Evolutionary conservation across 352 stramenopile genomes (phyloP), one percentile per base, ranked within the genome.

Genomic region (Globisporangium takayamanum): DNA sequence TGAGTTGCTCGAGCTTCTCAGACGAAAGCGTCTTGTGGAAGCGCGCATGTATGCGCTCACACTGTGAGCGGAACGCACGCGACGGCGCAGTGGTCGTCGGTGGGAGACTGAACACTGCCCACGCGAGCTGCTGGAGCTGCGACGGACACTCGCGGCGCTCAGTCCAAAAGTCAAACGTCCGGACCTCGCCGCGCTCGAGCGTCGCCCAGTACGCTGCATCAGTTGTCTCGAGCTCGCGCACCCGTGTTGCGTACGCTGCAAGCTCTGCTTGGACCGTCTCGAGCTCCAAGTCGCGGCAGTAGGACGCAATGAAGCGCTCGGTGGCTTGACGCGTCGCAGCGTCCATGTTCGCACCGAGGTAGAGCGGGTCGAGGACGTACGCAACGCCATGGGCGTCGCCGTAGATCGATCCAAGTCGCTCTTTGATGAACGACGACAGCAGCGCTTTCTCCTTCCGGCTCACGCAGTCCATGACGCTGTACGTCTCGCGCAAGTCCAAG

Each of bases 371-470:
- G 22, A 89, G 55, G 46, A 82, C 58, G 58, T 80, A 85, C 7
- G 77, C 77, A 36, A 89, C 69, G 20, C 80, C 80, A 36, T 88
- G 80, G 5, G 68, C 72, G 20, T 84, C 68, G 4, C 77, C 69
- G 36, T 89, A 89, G 57, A 88, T 82, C 18, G 70, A 72, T 46
- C 80, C 68, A n/a, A 89, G 74, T 1, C 80, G 73, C 45, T 89
- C 80, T 20, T 72, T 75, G 20, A 89, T 66, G 49, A 73, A 87
- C 28, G 80, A 85, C 39, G 70, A 68, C 50, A 89, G 79, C 15
- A 89, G 63, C 18, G 80, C 77, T 60, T 87, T 89, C 60, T 89
- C 75, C 54, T 89, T 89, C 70, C 86, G 86, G 55, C 67, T 87
- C 37, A 88, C 60, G 59, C 71, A 72, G 50, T 87, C 77, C 64